These are phyloP conservation scores for Vicia faba DNA, from an alignment of 306 rosid genomes.

Conservation along the genomic window DNA sequence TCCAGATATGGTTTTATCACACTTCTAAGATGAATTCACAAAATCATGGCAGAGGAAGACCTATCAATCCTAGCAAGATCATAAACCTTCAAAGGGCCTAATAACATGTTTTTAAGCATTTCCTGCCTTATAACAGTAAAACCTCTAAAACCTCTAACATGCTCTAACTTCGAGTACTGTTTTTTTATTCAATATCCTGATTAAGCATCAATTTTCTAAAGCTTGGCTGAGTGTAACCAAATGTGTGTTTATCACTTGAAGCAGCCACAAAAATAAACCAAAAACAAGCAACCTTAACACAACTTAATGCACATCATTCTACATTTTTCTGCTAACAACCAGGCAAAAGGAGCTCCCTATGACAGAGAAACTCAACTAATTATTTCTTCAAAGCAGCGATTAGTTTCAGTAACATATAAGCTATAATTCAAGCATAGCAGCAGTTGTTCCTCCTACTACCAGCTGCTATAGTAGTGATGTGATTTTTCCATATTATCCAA, in stretches of 20 bases:
- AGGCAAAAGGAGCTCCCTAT: not conserved
- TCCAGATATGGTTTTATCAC: not conserved
- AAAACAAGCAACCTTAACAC: not conserved
- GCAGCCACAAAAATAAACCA: not conserved
- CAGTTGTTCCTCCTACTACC: no score
- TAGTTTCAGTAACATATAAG: no score
- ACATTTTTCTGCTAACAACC: not conserved
- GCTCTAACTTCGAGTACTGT: not conserved
- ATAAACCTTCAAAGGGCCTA: constrained; percentile 14
- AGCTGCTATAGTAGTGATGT: no score
- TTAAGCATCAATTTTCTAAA: not conserved
- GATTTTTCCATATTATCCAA: no score
- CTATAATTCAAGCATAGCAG: no score
- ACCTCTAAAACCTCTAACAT: constrained; percentile 5
- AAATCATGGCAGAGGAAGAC: not conserved
- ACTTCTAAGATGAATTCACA: not conserved
- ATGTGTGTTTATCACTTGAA: not conserved
- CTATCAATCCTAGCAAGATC: constrained; percentile 2
- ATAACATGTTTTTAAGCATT: constrained; percentile 5
- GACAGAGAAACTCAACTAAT: no score
- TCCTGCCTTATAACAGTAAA: not conserved
- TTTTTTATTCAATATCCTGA: not conserved
- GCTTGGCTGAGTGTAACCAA: not conserved
- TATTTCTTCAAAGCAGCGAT: no score
- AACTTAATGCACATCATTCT: not conserved